These are phyloP conservation scores for Stropharia rugosoannulata DNA, from an alignment of 768 basidiomycete species.

Conservation along the genomic window DNA sequence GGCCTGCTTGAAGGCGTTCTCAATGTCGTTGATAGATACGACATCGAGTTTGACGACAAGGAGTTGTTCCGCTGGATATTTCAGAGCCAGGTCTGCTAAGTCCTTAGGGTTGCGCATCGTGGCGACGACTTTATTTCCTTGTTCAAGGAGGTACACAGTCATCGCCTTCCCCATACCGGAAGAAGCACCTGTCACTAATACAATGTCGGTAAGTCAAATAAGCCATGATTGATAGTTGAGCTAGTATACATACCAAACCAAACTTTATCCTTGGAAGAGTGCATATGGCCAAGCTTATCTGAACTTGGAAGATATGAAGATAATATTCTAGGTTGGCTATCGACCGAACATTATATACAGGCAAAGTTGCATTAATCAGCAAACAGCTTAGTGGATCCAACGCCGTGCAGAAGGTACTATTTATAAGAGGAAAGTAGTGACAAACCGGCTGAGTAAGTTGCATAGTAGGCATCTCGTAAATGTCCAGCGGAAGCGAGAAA, in stretches of 20 bases:
- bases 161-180: not conserved
- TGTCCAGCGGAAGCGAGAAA: too few species aligned
- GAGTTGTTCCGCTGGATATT: not conserved
- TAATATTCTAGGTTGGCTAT: too few species aligned
- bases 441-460: not conserved
- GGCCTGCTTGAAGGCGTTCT: not conserved
- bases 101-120: not conserved
- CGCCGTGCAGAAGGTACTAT: too few species aligned
- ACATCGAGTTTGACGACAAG: slow-evolving; percentile 4
- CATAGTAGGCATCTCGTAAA: too few species aligned
- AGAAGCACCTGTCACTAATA: not conserved
- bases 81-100: not conserved
- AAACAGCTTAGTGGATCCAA: too few species aligned
- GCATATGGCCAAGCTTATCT: not conserved
- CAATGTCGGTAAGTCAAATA: not conserved
- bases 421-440: not conserved
- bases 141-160: not conserved
- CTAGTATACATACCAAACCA: not conserved
- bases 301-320: too few species aligned
- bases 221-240: too few species aligned
- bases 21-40: not conserved
- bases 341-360: too few species aligned
- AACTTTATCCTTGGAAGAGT: not conserved
- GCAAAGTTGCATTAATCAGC: too few species aligned
- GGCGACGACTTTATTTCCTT: not conserved